A percentile compares a stretch with the other conserved stretches of the same genome.
These are phyloP conservation scores for Lactifluus piperatus DNA, from an alignment of 768 basidiomycete genomes.

Conservation along the genomic window DNA sequence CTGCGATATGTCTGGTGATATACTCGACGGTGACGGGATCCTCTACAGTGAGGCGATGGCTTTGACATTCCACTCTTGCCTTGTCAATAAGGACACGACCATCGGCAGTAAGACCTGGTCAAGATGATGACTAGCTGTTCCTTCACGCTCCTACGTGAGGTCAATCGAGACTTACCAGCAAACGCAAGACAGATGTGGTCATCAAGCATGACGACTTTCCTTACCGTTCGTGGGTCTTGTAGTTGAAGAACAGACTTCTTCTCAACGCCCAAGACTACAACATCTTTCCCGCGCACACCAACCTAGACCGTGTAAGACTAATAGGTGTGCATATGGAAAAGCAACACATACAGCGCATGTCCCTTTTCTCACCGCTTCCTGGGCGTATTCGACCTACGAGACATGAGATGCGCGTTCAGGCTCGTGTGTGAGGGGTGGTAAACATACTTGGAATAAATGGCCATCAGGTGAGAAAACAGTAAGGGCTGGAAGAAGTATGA, in stretches of 20 bases:
- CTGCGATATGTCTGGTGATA: slow-evolving; percentile 95
- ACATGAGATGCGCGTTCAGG: slow-evolving; percentile 19
- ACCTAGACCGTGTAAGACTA: slow-evolving; percentile 44
- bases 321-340: neutral
- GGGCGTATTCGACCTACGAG: slow-evolving; percentile 90
- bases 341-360: slow-evolving; percentile 77
- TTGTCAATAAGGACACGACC: slow-evolving; percentile 97
- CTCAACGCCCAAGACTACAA: slow-evolving; percentile 95
- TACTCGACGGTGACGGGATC: slow-evolving; percentile 98
- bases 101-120: slow-evolving; percentile 87
- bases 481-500: slow-evolving; percentile 49
- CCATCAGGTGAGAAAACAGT: slow-evolving; percentile 99
- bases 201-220: slow-evolving; percentile 97
- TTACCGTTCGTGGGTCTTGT: slow-evolving; percentile 94
- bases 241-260: slow-evolving; percentile 97
- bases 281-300: slow-evolving; percentile 89
- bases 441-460: slow-evolving; percentile 85
- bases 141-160: slow-evolving; percentile 2
- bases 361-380: slow-evolving; percentile 95
- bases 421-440: neutral
- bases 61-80: slow-evolving; percentile 96
- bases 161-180: slow-evolving; percentile 57
- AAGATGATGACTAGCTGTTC: slow-evolving; percentile 10
- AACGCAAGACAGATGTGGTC: slow-evolving; percentile 97
- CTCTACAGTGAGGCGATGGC: slow-evolving; percentile 92